Conservation (phyloP, 495 filamentous ascomycete genomes). For the Pyrenula massariospora region DNA sequence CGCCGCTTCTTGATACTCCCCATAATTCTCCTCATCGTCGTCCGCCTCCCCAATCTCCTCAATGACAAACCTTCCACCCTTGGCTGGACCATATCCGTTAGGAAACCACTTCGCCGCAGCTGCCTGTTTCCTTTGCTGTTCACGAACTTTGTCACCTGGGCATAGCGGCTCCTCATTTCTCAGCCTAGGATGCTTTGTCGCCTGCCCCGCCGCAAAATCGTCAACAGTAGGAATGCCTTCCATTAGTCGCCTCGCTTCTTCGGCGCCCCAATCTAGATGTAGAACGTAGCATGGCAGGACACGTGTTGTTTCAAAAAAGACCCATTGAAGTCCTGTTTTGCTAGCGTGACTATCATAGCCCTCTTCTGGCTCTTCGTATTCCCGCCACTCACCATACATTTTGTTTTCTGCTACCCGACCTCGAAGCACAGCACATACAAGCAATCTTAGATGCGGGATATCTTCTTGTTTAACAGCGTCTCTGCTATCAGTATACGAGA, state of each 20-base stretch:
- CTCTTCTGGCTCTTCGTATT: neutral
- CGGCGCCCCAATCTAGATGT: neutral
- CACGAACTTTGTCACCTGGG: neutral
- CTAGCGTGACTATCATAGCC: neutral
- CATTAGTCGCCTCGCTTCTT: neutral
- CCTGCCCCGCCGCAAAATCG: neutral
- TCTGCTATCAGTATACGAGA: neutral
- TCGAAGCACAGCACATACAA: neutral
- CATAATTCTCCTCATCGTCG: conserved; percentile 30
- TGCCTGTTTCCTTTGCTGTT: neutral
- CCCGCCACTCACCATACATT: neutral
- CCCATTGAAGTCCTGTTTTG: neutral
- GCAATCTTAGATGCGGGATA: neutral
- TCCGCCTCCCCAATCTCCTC: conserved; percentile 25
- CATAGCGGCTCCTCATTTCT: neutral
- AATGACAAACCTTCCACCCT: conserved; percentile 19
- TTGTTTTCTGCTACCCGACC: neutral
- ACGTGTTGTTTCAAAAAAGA: neutral
- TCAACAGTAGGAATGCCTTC: neutral
- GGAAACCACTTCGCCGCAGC: conserved; percentile 27
- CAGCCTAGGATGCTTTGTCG: neutral
- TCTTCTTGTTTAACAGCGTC: neutral
- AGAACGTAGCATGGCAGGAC: neutral
- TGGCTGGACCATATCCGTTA: conserved; percentile 27
- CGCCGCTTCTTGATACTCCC: conserved; percentile 24